Percentiles rank a stretch among this genome's conserved stretches.
These are phyloP conservation scores for Obba rivulosa DNA, from an alignment of 768 basidiomycete species.

Conservation along the genomic window DNA sequence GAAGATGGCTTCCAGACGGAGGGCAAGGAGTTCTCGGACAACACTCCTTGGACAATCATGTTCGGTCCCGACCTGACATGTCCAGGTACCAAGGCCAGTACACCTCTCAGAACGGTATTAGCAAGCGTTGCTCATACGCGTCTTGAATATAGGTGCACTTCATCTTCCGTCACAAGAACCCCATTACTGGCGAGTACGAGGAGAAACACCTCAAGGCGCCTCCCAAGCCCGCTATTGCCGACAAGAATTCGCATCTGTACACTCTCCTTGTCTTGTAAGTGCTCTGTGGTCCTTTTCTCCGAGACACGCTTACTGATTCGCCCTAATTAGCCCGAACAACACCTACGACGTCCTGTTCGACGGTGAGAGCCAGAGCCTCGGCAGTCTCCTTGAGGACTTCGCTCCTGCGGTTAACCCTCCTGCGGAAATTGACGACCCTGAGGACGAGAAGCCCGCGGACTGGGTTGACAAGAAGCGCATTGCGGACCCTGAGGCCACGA, in stretches of 20 bases:
- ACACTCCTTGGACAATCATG: constrained; percentile 94
- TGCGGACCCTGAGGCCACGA: constrained; percentile 74
- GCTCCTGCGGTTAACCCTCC: constrained; percentile 89
- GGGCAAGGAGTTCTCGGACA: constrained; percentile 90
- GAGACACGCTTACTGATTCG: constrained; percentile 1
- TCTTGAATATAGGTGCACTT: constrained; percentile 75
- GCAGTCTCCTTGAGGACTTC: constrained; percentile 90
- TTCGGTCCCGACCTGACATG: constrained; percentile 96
- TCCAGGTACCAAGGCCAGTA: constrained; percentile 80
- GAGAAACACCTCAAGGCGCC: constrained; percentile 91
- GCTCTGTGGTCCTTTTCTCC: constrained; percentile 1
- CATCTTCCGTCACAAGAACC: constrained; percentile 98
- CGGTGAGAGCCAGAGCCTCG: constrained; percentile 72
- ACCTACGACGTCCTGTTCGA: constrained; percentile 91
- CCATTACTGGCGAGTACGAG: constrained; percentile 86
- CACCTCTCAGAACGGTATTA: not conserved
- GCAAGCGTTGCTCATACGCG: constrained; percentile 5
- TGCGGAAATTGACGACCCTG: constrained; percentile 88
- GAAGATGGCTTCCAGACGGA: constrained; percentile 92
- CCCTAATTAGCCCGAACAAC: constrained; percentile 70
- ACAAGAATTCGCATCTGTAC: constrained; percentile 90
- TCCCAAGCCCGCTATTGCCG: constrained; percentile 73
- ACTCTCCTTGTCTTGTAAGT: constrained; percentile 88
- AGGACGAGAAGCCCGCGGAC: constrained; percentile 83
- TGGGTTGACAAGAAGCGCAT: constrained; percentile 94